Conservation (phyloP, 2,329 filamentous ascomycete species). For the Colletotrichum nymphaeae region DNA sequence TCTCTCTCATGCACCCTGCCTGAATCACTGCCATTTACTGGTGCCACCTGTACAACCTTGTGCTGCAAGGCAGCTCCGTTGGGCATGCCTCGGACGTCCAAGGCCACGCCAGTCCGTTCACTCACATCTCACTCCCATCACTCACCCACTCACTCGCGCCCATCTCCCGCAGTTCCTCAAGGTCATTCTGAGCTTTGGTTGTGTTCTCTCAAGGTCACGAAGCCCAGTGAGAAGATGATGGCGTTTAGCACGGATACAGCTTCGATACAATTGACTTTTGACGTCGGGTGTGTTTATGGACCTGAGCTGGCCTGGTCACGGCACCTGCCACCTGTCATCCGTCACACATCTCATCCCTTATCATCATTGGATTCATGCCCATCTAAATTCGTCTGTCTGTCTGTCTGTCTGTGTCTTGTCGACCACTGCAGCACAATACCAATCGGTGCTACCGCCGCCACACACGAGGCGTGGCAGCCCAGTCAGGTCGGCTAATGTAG, state of each 20-base stretch:
- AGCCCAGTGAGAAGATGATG: neutral
- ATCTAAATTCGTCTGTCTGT: neutral
- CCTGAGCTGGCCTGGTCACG: neutral
- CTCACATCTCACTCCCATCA: neutral
- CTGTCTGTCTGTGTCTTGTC: neutral
- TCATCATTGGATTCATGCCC: neutral
- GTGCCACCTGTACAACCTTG: conserved; percentile 37
- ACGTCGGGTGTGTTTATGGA: neutral
- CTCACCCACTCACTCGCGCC: neutral
- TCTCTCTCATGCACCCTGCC: conserved; percentile 32
- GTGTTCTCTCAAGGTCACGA: neutral
- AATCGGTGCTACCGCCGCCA: neutral
- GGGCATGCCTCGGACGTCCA: conserved; percentile 22
- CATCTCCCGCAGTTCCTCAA: neutral
- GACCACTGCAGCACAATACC: neutral
- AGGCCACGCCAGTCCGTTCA: conserved; percentile 9
- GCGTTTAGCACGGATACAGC: neutral
- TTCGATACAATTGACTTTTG: neutral
- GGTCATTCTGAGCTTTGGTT: neutral
- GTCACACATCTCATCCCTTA: neutral
- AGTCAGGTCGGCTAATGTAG: neutral
- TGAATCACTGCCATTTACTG: conserved; percentile 27
- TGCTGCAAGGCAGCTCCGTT: conserved; percentile 35
- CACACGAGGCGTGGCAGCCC: neutral
- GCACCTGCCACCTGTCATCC: neutral